Evolutionary conservation across 768 basidiomycete genomes (phyloP).

Genomic region (Chalciporus pseudorubinellus): DNA sequence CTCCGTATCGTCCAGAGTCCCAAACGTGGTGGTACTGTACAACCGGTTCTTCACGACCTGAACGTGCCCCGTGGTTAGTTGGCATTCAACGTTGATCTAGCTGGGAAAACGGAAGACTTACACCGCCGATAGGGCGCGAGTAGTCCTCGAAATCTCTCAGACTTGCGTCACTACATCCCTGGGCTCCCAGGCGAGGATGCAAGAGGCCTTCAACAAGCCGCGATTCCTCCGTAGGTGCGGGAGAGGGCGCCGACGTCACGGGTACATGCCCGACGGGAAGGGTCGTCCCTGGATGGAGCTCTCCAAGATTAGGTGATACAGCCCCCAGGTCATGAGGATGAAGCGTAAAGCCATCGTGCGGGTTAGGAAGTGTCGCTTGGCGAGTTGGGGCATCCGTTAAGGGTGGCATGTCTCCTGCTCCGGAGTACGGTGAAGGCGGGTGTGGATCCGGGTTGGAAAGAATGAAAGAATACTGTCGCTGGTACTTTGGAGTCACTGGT

Average conservation of each 20-base stretch:
- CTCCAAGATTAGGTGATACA: neutral
- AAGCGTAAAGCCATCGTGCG: neutral
- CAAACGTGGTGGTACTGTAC: constrained; percentile 34
- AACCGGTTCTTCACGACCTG: constrained; percentile 31
- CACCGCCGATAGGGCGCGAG: constrained; percentile 32
- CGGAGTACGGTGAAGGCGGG: constrained; percentile 19
- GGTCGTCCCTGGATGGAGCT: neutral
- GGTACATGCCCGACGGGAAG: constrained; percentile 3
- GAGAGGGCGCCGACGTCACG: constrained; percentile 15
- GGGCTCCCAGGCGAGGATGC: constrained; percentile 25
- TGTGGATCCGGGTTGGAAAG: constrained; percentile 33
- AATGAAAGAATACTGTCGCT: constrained; percentile 27
- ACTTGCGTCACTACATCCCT: constrained; percentile 26
- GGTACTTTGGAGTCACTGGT: constrained; percentile 13
- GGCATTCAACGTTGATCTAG: neutral
- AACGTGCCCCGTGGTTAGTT: neutral
- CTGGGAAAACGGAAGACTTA: constrained; percentile 7
- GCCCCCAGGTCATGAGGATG: neutral
- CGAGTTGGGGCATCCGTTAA: neutral
- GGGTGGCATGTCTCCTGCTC: neutral
- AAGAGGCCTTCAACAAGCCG: constrained; percentile 28
- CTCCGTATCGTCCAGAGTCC: constrained; percentile 26
- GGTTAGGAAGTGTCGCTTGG: neutral
- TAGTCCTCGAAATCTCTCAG: constrained; percentile 34
- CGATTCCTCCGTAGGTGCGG: constrained; percentile 27